Base-by-base conservation (phyloP, 1,284 basidiomycete genomes). In the Ceratobasidium sp. region DNA sequence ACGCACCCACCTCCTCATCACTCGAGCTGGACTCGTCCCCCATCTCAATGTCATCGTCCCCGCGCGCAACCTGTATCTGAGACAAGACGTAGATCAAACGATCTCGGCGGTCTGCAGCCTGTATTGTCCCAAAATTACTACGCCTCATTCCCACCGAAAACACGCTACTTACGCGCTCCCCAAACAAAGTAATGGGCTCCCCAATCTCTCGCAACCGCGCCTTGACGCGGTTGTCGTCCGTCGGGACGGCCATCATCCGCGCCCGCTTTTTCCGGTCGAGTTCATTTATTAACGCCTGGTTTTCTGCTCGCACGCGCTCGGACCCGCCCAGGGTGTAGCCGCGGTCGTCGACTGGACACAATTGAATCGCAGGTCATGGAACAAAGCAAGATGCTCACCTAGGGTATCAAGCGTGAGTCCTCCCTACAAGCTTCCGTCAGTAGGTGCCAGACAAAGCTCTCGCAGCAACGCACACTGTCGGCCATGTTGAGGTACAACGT, bases 151-250 rank as follows among this genome's bases (percentile, higher is more conserved):
- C 33, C 7, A 18, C 33, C 28, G 40, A 44, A 75, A 75, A 76
- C 72, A 58, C 53, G 14, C 16, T 4, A 87, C 92, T 80, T 78
- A 95, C 94, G 62, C 94, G 89, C 86, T 99, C 97, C 73, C 95
- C 97, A 77, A 99, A 99, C 42, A 98, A 85, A 6, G 95, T 98
- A 76, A 98, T 95, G 40, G 97, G 97, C 80, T 99, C 94, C 36
- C 93, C 95, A 75, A 97, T 90, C 80, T 96, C 93, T 73, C 97
- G 85, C 74, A 99, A 84, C 71, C 93, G 85, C 53, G 90, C 88
- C 78, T 92, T 91, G 76, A 99, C 96, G 75, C 92, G 91, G 77
- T 87, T 89, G 81, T 99, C 97, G 79, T 98, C 96, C 8, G 97
- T 99, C 5, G 97, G 97, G 3, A 99, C 94, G 16, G 96, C 96